Percentiles rank a stretch among this genome's conserved stretches.
These are phyloP conservation scores for Lolium perenne DNA, from an alignment of 176 grass and related monocot genomes.

Conservation along the genomic window DNA sequence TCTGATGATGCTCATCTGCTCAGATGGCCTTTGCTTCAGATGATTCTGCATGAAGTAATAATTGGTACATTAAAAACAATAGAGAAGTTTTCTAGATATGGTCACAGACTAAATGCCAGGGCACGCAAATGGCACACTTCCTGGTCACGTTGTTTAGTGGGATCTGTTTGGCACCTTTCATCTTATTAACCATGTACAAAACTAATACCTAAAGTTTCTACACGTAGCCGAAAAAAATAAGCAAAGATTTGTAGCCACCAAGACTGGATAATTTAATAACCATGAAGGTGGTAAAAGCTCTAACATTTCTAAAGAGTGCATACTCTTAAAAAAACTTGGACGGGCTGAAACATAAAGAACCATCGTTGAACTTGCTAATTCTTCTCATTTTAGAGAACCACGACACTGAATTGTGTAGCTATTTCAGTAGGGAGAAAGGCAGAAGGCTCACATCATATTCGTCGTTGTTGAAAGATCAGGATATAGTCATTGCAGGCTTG, in stretches of 20 bases:
- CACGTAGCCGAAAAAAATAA: no score
- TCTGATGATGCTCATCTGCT: background rate
- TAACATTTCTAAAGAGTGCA: background rate
- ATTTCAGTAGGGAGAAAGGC: no score
- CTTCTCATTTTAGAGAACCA: background rate
- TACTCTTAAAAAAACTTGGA: background rate
- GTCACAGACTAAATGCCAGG: background rate
- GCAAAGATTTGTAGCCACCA: no score
- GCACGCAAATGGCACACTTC: no score
- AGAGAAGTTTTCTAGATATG: background rate
- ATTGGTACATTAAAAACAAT: background rate
- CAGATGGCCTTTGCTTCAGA: background rate
- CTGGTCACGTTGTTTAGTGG: no score
- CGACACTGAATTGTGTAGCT: background rate
- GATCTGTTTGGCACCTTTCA: no score
- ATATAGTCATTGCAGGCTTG: no score
- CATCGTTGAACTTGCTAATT: background rate
- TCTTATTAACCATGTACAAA: no score
- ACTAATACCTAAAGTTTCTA: background rate
- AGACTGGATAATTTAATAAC: background rate
- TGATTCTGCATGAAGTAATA: background rate
- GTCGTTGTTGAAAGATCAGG: no score
- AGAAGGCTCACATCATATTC: no score
- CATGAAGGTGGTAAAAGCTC: background rate
- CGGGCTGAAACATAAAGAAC: background rate